Conservation (phyloP, 2,329 filamentous ascomycete genomes). For the Hymenoscyphus infarciens region DNA sequence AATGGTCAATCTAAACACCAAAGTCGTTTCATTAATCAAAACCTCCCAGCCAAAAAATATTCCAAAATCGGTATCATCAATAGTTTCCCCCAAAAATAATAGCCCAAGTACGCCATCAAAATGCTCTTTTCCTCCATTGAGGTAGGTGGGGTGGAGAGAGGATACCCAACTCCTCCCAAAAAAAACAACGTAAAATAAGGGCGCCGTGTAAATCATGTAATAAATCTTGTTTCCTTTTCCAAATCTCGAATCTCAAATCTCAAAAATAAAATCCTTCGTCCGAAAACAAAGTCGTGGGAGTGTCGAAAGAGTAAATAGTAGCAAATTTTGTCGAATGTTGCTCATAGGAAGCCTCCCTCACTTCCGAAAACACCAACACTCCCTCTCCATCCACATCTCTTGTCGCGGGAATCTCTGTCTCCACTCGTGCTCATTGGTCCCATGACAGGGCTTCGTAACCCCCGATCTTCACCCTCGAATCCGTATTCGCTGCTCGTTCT, state of each 20-base stretch:
- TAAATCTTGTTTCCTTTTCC: background rate
- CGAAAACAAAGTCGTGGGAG: background rate
- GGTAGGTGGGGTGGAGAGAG: background rate
- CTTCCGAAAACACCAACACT: conserved; percentile 51
- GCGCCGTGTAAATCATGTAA: conserved; percentile 1
- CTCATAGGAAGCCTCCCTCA: conserved; percentile 40
- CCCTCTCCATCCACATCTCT: conserved; percentile 54
- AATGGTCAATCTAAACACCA: background rate
- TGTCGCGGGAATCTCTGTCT: conserved; percentile 22
- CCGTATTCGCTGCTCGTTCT: conserved; percentile 29
- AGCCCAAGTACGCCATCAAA: background rate
- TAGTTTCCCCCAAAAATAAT: background rate
- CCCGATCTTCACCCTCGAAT: conserved; percentile 15
- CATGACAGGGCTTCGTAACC: conserved; percentile 9
- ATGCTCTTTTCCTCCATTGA: background rate
- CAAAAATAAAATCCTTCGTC: background rate
- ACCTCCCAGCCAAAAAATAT: background rate
- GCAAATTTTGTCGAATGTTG: background rate
- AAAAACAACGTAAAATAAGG: background rate
- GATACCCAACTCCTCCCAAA: background rate
- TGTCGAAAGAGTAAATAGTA: background rate
- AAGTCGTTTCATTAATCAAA: background rate
- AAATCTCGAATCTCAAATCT: background rate
- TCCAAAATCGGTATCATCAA: background rate
- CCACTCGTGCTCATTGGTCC: background rate